Percentiles rank a stretch among this genome's conserved stretches.
Evolutionary conservation across 441 rosid genomes (phyloP).

Genomic region (Pelargonium australe): DNA sequence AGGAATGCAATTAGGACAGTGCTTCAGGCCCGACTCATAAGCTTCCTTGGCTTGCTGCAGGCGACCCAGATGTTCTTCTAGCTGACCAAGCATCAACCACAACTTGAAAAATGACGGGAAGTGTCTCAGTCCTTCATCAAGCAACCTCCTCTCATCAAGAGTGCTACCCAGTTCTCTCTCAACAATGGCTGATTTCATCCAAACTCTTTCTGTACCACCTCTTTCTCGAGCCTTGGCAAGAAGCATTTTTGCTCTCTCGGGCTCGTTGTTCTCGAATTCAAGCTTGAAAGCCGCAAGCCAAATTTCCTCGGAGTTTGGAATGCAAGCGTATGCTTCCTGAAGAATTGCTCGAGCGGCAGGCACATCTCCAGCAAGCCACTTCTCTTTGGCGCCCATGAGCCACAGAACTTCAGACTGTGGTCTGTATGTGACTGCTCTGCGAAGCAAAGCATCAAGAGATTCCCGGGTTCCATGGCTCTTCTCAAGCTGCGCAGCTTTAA

Average conservation of each 20-base stretch:
- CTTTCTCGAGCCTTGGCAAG: conserved; percentile 94
- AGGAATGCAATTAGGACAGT: conserved; percentile 58
- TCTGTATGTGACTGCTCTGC: conserved; percentile 74
- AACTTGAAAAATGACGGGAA: conserved; percentile 83
- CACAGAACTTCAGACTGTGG: conserved; percentile 96
- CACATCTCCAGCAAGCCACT: conserved; percentile 98
- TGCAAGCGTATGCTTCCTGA: conserved; percentile 91
- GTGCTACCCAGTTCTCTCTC: conserved; percentile 78
- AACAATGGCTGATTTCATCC: conserved; percentile 98
- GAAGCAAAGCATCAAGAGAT: conserved; percentile 84
- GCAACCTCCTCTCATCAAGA: conserved; percentile 70
- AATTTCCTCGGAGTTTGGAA: conserved; percentile 92
- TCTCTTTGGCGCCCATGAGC: conserved; percentile 99
- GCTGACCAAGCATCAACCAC: conserved; percentile 96
- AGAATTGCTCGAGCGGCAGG: conserved; percentile 89
- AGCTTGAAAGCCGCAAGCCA: conserved; percentile 98
- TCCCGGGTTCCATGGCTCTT: conserved; percentile 92
- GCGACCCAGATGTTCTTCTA: conserved; percentile 60
- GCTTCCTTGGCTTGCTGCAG: conserved; percentile 60
- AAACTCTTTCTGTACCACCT: conserved; percentile 94
- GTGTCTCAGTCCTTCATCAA: conserved; percentile 71
- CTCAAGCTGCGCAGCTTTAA: conserved; percentile 93
- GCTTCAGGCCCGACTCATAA: conserved; percentile 58
- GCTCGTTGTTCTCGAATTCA: conserved; percentile 94
- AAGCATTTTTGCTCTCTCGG: conserved; percentile 88